Conservation (phyloP, 805 yeast species). For the Sungouiella thailandica region DNA sequence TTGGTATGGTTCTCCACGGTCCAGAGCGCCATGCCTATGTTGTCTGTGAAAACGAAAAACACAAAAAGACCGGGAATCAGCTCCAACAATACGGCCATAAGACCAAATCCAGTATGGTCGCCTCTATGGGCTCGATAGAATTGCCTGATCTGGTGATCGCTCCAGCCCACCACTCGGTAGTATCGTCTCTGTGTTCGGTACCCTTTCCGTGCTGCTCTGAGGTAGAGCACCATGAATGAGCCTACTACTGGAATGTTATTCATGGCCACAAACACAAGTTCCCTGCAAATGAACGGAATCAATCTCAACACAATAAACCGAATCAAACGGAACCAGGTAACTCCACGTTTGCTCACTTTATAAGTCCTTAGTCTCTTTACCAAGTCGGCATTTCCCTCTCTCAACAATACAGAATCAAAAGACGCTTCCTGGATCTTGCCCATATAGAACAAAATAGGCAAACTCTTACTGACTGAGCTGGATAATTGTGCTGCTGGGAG, state of each 20-base stretch:
- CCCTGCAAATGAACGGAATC: conserved; percentile 29
- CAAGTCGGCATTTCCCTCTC: conserved; percentile 42
- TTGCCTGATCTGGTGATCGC: conserved; percentile 34
- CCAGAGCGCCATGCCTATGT: conserved; percentile 64
- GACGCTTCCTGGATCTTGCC: conserved; percentile 39
- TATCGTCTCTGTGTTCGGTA: conserved; percentile 50
- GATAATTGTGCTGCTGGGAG: too few species aligned
- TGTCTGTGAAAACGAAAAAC: conserved; percentile 53
- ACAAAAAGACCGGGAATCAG: conserved; percentile 49
- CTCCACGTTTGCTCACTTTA: too few species aligned
- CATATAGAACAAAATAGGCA: too few species aligned
- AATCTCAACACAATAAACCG: conserved; percentile 33
- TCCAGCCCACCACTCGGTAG: conserved; percentile 50
- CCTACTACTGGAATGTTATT: conserved; percentile 56
- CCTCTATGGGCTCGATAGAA: conserved; percentile 33
- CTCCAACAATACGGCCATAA: conserved; percentile 47
- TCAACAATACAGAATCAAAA: conserved; percentile 45
- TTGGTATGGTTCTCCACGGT: conserved; percentile 31
- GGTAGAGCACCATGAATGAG: conserved; percentile 44
- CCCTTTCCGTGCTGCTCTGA: conserved; percentile 54
- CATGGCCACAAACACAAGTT: conserved; percentile 31
- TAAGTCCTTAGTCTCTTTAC: conserved; percentile 37
- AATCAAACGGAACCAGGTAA: too few species aligned
- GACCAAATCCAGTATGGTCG: conserved; percentile 47
- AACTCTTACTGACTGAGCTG: too few species aligned